Evolutionary conservation across 1,284 basidiomycete species (phyloP).

Genomic region (Papiliotrema flavescens): DNA sequence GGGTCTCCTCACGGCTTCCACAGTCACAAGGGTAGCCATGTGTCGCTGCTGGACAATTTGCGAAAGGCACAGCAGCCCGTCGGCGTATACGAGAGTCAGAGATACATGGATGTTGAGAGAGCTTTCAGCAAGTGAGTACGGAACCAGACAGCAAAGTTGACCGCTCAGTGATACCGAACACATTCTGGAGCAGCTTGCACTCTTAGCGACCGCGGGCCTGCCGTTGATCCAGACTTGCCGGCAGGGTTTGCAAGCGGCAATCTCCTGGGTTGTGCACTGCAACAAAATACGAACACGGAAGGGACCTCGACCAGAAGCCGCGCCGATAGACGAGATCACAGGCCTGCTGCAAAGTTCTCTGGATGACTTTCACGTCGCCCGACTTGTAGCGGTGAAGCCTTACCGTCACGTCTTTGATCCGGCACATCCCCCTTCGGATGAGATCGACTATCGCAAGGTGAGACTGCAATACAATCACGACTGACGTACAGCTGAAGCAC

Average conservation of each 20-base stretch:
- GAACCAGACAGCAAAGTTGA: background rate
- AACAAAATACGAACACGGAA: constrained; percentile 19
- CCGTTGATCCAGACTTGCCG: constrained; percentile 48
- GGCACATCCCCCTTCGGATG: constrained; percentile 15
- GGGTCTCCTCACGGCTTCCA: constrained; percentile 12
- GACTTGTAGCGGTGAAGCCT: constrained; percentile 63
- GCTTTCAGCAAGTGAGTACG: constrained; percentile 40
- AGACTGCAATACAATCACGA: background rate
- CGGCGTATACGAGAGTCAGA: constrained; percentile 73
- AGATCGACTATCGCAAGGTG: constrained; percentile 4
- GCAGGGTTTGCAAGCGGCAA: constrained; percentile 25
- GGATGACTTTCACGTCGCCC: constrained; percentile 50
- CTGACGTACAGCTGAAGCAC: constrained; percentile 29
- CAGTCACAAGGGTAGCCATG: constrained; percentile 28
- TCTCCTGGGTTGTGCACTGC: constrained; percentile 31
- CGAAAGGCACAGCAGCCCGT: constrained; percentile 58
- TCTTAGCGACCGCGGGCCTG: constrained; percentile 61
- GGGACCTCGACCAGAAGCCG: constrained; percentile 3
- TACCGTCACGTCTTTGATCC: constrained; percentile 63
- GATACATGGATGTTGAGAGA: constrained; percentile 72
- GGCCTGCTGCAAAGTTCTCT: constrained; percentile 46
- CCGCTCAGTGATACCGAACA: constrained; percentile 50
- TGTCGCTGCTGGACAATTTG: constrained; percentile 39
- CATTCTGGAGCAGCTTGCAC: constrained; percentile 54
- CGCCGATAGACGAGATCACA: constrained; percentile 7